Evolutionary conservation across 148 eudicot species (phyloP).

Genomic region (Amaranthus cruentus): DNA sequence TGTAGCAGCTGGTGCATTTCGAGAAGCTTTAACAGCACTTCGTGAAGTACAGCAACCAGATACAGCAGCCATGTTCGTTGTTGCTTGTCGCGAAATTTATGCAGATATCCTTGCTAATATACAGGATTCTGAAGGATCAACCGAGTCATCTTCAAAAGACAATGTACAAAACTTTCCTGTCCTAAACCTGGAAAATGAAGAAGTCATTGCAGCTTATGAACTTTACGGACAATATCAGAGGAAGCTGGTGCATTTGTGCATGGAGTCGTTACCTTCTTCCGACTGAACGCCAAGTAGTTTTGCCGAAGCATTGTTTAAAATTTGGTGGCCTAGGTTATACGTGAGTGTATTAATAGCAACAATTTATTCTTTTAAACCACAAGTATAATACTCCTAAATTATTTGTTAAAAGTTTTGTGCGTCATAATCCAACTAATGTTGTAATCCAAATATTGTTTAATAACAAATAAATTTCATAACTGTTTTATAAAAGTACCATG

Average conservation of each 20-base stretch:
- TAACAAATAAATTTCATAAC: too few relatives aligned
- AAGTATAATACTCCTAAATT: neutral
- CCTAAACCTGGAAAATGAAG: conserved; percentile 63
- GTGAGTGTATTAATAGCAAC: neutral
- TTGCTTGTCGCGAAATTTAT: conserved; percentile 82
- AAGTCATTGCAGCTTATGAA: conserved; percentile 79
- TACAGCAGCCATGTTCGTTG: conserved; percentile 90
- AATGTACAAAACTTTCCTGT: conserved; percentile 44
- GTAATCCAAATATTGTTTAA: too few relatives aligned
- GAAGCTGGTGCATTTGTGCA: conserved; percentile 86
- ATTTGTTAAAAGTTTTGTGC: neutral
- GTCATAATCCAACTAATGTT: too few relatives aligned
- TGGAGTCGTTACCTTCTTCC: conserved; percentile 75
- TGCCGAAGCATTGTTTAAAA: neutral
- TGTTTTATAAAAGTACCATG: neutral
- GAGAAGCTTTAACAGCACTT: conserved; percentile 85
- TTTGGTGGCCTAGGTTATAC: neutral
- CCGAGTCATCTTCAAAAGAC: conserved; percentile 39
- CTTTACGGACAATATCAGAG: conserved; percentile 82
- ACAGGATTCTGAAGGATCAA: conserved; percentile 43
- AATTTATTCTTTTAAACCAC: neutral
- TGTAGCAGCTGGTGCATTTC: conserved; percentile 86
- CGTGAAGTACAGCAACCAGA: conserved; percentile 93
- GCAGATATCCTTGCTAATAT: conserved; percentile 51
- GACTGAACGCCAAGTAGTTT: conserved; percentile 30